A percentile compares a stretch with the other conserved stretches of the same genome.
Evolutionary conservation across 805 yeast species (phyloP).

Genomic region (Myxozyma mucilagina): DNA sequence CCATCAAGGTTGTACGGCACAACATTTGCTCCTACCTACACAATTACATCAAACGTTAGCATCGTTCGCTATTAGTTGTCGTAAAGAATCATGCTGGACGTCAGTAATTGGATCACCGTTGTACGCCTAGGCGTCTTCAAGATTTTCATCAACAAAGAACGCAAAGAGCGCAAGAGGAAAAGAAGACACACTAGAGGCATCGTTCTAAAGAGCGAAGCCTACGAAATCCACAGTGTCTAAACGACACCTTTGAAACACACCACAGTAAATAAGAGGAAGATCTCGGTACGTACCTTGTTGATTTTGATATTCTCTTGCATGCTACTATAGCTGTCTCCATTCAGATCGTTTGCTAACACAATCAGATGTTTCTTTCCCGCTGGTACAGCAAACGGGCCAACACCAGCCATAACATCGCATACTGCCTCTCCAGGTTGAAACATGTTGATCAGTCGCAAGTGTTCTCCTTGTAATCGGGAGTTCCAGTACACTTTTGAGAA

Average conservation of each 20-base stretch:
- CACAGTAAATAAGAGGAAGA: neutral
- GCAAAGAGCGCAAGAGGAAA: slow-evolving; percentile 30
- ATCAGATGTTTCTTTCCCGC: slow-evolving; percentile 81
- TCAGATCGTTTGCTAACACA: slow-evolving; percentile 89
- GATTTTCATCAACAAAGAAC: slow-evolving; percentile 27
- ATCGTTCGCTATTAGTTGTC: neutral
- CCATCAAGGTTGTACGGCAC: slow-evolving; percentile 76
- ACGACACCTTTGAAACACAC: neutral
- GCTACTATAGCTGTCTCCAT: slow-evolving; percentile 79
- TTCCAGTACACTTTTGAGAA: slow-evolving; percentile 97
- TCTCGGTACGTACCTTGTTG: slow-evolving; percentile 54
- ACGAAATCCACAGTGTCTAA: slow-evolving; percentile 14
- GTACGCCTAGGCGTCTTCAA: slow-evolving; percentile 26
- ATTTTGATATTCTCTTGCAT: slow-evolving; percentile 60
- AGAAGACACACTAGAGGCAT: slow-evolving; percentile 18
- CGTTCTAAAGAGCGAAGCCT: slow-evolving; percentile 12
- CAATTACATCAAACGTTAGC: neutral
- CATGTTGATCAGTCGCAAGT: slow-evolving; percentile 67
- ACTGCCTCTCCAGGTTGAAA: slow-evolving; percentile 71
- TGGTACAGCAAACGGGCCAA: slow-evolving; percentile 97
- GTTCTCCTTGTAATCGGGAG: slow-evolving; percentile 91
- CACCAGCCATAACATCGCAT: slow-evolving; percentile 97
- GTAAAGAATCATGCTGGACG: slow-evolving; percentile 16
- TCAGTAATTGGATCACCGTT: slow-evolving; percentile 25
- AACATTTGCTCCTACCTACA: slow-evolving; percentile 47